These are phyloP conservation scores for Sclerotiophoma versabilis DNA, from an alignment of 2,329 filamentous ascomycete genomes.

Conservation along the genomic window DNA sequence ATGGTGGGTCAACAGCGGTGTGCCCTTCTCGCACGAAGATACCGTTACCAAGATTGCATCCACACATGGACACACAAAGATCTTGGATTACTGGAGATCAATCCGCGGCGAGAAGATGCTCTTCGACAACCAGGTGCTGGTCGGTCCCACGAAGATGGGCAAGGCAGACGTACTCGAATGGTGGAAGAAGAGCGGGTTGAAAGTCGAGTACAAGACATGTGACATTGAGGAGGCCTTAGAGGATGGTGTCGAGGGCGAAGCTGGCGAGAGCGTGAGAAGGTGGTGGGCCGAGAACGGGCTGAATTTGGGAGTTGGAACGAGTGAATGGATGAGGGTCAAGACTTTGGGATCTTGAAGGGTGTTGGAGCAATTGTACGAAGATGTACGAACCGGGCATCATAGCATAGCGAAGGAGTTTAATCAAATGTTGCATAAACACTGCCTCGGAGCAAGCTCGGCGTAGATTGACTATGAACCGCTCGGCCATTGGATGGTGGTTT, in stretches of 20 bases:
- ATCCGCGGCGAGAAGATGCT: slow-evolving; percentile 78
- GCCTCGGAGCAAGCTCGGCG: slow-evolving; percentile 9
- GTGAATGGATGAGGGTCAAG: slow-evolving; percentile 88
- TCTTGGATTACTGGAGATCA: slow-evolving; percentile 83
- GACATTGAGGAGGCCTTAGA: slow-evolving; percentile 95
- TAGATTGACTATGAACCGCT: not conserved
- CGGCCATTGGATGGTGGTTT: slow-evolving; percentile 1
- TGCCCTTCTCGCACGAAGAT: slow-evolving; percentile 81
- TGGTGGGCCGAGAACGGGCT: slow-evolving; percentile 92
- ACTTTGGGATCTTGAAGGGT: slow-evolving; percentile 57
- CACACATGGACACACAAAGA: slow-evolving; percentile 81
- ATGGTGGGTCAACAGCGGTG: slow-evolving; percentile 87
- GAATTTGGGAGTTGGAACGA: slow-evolving; percentile 80
- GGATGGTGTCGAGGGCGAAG: slow-evolving; percentile 74
- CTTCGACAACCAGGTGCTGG: slow-evolving; percentile 82
- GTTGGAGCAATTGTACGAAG: not conserved
- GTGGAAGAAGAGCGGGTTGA: slow-evolving; percentile 81
- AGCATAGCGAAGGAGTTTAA: slow-evolving; percentile 18
- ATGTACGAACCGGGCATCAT: not conserved
- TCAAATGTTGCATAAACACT: not conserved
- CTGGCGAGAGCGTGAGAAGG: slow-evolving; percentile 74
- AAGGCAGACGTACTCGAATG: slow-evolving; percentile 86
- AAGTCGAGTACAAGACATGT: slow-evolving; percentile 92
- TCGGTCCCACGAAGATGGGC: slow-evolving; percentile 86
- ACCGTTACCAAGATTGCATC: slow-evolving; percentile 84